phyloP scores from a whole-genome alignment of 768 basidiomycete species.

The Suillus spraguei region DNA sequence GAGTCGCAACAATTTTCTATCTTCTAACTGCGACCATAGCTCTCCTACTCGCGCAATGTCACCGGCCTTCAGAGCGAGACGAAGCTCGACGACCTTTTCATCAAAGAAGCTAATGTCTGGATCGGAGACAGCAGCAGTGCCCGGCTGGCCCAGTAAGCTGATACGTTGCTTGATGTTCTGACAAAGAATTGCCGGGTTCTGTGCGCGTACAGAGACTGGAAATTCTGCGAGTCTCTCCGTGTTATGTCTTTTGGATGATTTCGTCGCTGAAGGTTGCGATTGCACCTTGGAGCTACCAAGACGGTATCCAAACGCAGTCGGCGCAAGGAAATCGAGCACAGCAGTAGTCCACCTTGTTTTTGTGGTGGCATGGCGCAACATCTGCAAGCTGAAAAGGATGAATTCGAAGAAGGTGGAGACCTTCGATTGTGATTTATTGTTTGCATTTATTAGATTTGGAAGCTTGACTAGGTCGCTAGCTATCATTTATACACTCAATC shows the following conservation, averaged over 20 bases:
- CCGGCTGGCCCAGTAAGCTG: constrained; percentile 11
- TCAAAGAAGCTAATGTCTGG: constrained; percentile 39
- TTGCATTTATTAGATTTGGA: constrained; percentile 11
- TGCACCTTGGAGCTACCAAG: constrained; percentile 19
- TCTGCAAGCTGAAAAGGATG: constrained; percentile 11
- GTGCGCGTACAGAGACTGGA: constrained; percentile 11
- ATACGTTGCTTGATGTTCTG: constrained; percentile 28
- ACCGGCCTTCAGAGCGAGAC: constrained; percentile 36
- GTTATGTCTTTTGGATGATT: constrained; percentile 9
- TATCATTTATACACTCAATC: neutral
- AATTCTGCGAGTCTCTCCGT: constrained; percentile 10
- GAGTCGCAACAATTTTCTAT: constrained; percentile 45
- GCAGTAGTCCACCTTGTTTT: constrained; percentile 25
- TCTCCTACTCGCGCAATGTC: constrained; percentile 34
- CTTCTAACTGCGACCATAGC: constrained; percentile 47
- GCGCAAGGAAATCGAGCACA: constrained; percentile 48
- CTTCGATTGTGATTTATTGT: neutral
- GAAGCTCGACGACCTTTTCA: constrained; percentile 39
- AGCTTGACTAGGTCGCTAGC: neutral
- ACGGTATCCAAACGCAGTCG: constrained; percentile 32
- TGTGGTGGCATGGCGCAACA: constrained; percentile 24
- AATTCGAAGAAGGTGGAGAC: neutral
- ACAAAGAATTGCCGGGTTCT: constrained; percentile 22
- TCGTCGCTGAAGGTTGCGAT: constrained; percentile 1
- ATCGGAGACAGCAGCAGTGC: constrained; percentile 24